Evolutionary conservation across 2,329 filamentous ascomycete genomes (phyloP).

Genomic region (Ceratocystis albifundus): DNA sequence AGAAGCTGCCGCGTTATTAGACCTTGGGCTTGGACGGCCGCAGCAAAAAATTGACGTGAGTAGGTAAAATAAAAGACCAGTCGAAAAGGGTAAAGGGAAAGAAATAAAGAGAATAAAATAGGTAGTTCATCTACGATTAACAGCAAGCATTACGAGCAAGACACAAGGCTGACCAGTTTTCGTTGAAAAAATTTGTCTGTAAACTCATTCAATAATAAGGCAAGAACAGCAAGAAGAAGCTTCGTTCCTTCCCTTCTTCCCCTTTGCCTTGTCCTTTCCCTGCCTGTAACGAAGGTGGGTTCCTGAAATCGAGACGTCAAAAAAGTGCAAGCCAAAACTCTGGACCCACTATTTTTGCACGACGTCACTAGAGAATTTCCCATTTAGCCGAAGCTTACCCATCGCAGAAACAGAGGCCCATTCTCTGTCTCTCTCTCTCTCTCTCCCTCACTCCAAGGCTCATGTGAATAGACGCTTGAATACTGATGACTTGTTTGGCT

Average conservation of each 20-base stretch:
- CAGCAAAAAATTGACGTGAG: background rate
- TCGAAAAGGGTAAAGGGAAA: background rate
- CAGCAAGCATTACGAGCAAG: background rate
- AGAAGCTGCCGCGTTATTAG: slow-evolving; percentile 15
- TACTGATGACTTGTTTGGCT: too few relatives aligned
- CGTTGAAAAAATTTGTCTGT: background rate
- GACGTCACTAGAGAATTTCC: slow-evolving; percentile 10
- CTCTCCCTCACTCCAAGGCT: background rate
- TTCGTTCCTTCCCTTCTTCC: background rate
- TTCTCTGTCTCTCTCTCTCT: too few relatives aligned
- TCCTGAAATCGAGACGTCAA: slow-evolving; percentile 8
- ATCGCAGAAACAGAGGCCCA: background rate
- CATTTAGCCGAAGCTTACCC: slow-evolving; percentile 14
- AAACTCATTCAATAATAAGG: background rate
- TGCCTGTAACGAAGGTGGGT: background rate
- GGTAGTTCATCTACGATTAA: background rate
- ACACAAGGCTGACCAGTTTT: background rate
- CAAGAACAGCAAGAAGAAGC: background rate
- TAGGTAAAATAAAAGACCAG: background rate
- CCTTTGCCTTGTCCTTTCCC: background rate
- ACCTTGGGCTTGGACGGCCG: background rate
- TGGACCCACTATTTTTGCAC: slow-evolving; percentile 12
- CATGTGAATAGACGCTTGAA: too few relatives aligned
- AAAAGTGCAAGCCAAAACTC: background rate
- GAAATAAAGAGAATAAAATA: background rate